These are phyloP conservation scores for Taiozyma sp. DNA, from an alignment of 1,139 yeast genomes.

Conservation along the genomic window DNA sequence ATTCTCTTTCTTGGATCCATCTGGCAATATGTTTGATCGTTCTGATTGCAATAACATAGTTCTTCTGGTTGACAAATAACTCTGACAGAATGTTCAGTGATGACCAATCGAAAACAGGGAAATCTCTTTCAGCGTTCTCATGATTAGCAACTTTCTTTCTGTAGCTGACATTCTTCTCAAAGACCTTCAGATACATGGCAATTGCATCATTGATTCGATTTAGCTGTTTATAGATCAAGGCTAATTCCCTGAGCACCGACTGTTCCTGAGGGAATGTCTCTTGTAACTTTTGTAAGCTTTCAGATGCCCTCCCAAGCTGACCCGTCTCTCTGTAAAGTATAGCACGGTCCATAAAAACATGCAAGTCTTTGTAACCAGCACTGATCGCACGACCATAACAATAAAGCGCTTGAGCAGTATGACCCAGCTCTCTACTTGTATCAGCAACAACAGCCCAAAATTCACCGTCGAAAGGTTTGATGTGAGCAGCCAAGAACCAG, in stretches of 20 bases:
- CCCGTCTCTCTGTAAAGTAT: constrained; percentile 60
- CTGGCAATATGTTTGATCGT: constrained; percentile 70
- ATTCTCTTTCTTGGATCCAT: constrained; percentile 72
- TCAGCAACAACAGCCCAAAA: constrained; percentile 87
- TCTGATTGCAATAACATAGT: constrained; percentile 60
- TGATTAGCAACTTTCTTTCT: constrained; percentile 23
- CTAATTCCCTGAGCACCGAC: constrained; percentile 64
- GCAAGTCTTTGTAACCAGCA: constrained; percentile 50
- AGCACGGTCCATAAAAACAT: constrained; percentile 57
- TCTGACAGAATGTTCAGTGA: constrained; percentile 83
- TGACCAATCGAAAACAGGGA: constrained; percentile 72
- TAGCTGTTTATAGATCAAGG: constrained; percentile 71
- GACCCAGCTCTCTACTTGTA: constrained; percentile 66
- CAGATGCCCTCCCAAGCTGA: constrained; percentile 68
- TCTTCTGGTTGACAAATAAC: constrained; percentile 62
- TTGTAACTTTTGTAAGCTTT: constrained; percentile 63
- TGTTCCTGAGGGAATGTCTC: constrained; percentile 58
- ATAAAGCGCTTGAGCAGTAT: constrained; percentile 73
- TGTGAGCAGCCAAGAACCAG: constrained; percentile 81
- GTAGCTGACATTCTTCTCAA: constrained; percentile 45
- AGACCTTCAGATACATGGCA: constrained; percentile 62
- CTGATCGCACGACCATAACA: constrained; percentile 75
- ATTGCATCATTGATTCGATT: constrained; percentile 80
- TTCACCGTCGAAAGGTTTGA: constrained; percentile 70
- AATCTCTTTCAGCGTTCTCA: constrained; percentile 26